These are phyloP conservation scores for Leucosporidium yakuticum DNA, from an alignment of 768 basidiomycete species.

Conservation along the genomic window DNA sequence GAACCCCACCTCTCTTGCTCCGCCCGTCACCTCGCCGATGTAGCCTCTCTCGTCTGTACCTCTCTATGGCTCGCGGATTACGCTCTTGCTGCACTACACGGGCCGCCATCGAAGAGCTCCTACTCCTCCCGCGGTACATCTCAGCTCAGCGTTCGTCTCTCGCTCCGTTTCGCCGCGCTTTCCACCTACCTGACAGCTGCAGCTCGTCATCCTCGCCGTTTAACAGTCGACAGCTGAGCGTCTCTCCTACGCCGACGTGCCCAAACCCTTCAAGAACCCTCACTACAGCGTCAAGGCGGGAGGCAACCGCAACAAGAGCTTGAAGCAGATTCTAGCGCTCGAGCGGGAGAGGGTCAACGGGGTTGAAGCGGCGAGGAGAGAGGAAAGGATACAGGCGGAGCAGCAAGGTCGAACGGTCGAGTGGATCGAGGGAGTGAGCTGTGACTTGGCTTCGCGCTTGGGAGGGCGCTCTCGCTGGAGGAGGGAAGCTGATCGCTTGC, in stretches of 20 bases:
- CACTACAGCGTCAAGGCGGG: slow-evolving; percentile 13
- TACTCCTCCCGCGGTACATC: no score
- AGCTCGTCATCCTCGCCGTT: no score
- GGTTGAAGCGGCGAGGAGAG: not conserved
- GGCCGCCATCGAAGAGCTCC: no score
- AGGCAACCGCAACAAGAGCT: slow-evolving; percentile 19
- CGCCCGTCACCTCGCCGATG: no score
- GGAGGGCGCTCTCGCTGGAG: not conserved
- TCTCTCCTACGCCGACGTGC: slow-evolving; percentile 23
- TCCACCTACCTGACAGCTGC: no score
- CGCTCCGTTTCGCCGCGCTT: no score
- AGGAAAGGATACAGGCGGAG: not conserved
- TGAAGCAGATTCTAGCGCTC: slow-evolving; percentile 33
- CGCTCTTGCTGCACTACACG: no score
- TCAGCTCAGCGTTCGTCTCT: no score
- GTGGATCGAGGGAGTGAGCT: not conserved
- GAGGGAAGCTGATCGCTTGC: not conserved
- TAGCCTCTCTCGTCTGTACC: no score
- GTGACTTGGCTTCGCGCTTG: not conserved
- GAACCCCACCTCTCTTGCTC: no score
- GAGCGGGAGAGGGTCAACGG: slow-evolving; percentile 11
- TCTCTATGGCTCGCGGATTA: no score
- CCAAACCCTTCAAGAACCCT: slow-evolving; percentile 33
- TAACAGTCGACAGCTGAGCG: slow-evolving; percentile 21
- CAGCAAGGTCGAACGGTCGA: not conserved